Percentiles rank a stretch among this genome's conserved stretches.
Evolutionary conservation across 2,329 filamentous ascomycete species (phyloP).

Genomic region (Fusarium avenaceum): DNA sequence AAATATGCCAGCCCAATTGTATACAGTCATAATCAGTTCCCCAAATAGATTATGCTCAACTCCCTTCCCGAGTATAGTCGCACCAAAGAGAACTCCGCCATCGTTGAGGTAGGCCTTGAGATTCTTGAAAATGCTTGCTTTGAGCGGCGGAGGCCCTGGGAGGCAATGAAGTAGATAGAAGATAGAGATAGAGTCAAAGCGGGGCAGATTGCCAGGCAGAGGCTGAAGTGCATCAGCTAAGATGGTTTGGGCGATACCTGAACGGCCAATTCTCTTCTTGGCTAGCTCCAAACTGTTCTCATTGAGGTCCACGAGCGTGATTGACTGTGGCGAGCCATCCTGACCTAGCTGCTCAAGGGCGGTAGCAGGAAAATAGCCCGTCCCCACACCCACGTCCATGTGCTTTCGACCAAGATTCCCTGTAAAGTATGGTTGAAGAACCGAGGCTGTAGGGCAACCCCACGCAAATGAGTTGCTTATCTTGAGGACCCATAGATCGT

Average conservation of each 20-base stretch:
- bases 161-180: constrained; percentile 50
- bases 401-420: constrained; percentile 54
- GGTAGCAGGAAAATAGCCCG: constrained; percentile 55
- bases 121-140: constrained; percentile 12
- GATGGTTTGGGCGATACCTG: neutral
- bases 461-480: constrained; percentile 56
- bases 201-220: neutral
- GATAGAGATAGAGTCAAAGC: constrained; percentile 57
- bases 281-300: neutral
- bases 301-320: neutral
- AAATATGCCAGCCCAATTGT: neutral
- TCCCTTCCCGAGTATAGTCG: neutral
- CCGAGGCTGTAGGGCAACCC: constrained; percentile 50
- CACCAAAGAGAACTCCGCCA: neutral
- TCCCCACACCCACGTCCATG: constrained; percentile 58
- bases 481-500: constrained; percentile 53
- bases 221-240: neutral
- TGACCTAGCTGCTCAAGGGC: constrained; percentile 35
- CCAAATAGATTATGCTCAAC: neutral
- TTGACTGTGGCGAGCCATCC: constrained; percentile 14
- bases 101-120: neutral
- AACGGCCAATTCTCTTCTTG: neutral
- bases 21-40: neutral
- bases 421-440: constrained; percentile 54
- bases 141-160: constrained; percentile 36